Evolutionary conservation across 225 moss, liverwort and hornwort genomes (phyloP).

Genomic region (Pleurozium schreberi): DNA sequence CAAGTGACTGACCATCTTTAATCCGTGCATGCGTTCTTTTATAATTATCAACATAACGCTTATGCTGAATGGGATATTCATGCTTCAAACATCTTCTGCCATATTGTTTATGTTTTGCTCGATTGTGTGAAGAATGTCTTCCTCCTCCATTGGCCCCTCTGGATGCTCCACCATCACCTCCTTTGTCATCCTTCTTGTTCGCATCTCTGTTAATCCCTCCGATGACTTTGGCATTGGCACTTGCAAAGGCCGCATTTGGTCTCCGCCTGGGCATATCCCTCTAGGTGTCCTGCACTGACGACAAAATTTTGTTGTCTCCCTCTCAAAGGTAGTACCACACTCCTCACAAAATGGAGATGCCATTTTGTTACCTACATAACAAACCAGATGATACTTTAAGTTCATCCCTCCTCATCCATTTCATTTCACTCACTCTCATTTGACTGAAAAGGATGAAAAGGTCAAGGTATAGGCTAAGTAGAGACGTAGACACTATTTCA

Average conservation of each 20-base stretch:
- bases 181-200: neutral
- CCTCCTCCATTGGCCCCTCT: neutral
- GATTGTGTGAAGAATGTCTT: neutral
- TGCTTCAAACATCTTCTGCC: neutral
- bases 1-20: neutral
- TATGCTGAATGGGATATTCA: neutral
- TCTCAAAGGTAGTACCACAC: neutral
- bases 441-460: too few species aligned
- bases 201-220: neutral
- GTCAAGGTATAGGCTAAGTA: too few species aligned
- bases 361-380: neutral
- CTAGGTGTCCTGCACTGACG: neutral
- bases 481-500: too few species aligned
- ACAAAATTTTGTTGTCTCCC: neutral
- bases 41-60: neutral
- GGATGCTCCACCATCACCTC: fast-evolving
- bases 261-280: neutral
- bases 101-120: neutral
- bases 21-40: neutral
- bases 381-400: too few species aligned
- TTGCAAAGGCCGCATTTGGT: neutral
- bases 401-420: too few species aligned
- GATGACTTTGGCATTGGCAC: neutral
- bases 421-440: too few species aligned
- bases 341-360: neutral